phyloP scores from a whole-genome alignment of 306 rosid genomes.

The Coriaria nepalensis region DNA sequence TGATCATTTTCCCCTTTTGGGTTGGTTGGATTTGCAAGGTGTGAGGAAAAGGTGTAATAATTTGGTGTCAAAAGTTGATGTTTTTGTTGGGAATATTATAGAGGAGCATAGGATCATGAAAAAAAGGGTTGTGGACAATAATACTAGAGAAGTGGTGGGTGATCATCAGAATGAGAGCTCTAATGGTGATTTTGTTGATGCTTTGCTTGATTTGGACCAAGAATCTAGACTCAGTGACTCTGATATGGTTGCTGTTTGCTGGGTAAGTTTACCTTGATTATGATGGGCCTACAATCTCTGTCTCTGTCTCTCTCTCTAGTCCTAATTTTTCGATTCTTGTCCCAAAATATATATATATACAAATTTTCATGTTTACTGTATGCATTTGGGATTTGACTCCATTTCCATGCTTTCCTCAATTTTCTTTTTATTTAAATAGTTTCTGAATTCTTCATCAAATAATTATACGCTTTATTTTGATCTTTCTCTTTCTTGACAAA shows the following conservation, averaged over 20 bases:
- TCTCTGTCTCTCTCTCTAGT: not conserved
- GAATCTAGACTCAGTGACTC: slow-evolving; percentile 40
- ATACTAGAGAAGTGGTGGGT: not conserved
- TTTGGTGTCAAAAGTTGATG: slow-evolving; percentile 40
- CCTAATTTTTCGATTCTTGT: too few relatives aligned
- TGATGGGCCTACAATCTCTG: too few relatives aligned
- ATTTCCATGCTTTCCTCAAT: too few relatives aligned
- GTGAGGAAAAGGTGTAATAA: slow-evolving; percentile 50
- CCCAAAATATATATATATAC: too few relatives aligned
- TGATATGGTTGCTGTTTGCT: slow-evolving; percentile 74
- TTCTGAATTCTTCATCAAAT: too few relatives aligned
- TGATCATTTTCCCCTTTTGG: slow-evolving; percentile 56
- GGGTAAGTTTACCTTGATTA: slow-evolving; percentile 37
- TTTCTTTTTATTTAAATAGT: too few relatives aligned
- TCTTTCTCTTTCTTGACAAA: not conserved
- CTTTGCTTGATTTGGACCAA: slow-evolving; percentile 56
- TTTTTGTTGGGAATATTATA: slow-evolving; percentile 48
- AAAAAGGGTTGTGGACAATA: not conserved
- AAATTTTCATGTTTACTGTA: too few relatives aligned
- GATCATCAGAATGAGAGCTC: slow-evolving; percentile 1
- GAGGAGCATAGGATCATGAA: slow-evolving; percentile 38
- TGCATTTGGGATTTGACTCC: too few relatives aligned
- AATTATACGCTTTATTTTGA: too few relatives aligned
- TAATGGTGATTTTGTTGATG: slow-evolving; percentile 68
- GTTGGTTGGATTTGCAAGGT: slow-evolving; percentile 56